A percentile compares a stretch with the other conserved stretches of the same genome.
phyloP scores from a whole-genome alignment of 148 eudicot species.

The Rhododendron simsii region DNA sequence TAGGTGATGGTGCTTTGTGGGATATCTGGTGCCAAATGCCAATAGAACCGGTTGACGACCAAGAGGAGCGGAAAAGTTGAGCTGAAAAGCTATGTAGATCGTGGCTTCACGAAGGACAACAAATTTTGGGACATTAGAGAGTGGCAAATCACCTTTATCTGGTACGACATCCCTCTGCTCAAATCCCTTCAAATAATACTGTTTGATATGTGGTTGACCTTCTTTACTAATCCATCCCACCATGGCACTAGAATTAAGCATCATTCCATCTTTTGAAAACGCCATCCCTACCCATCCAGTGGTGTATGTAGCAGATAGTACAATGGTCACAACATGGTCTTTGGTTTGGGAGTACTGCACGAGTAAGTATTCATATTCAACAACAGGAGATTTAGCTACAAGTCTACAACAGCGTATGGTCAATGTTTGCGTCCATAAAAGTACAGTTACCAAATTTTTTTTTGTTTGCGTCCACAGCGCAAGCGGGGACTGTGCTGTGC shows the following conservation, averaged over 20 bases:
- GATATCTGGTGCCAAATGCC: constrained; percentile 65
- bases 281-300: constrained; percentile 96
- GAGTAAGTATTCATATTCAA: not conserved
- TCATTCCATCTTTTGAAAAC: constrained; percentile 83
- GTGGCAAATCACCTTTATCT: constrained; percentile 71
- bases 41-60: constrained; percentile 61
- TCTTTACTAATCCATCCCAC: constrained; percentile 80
- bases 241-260: constrained; percentile 85
- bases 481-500: too few species aligned
- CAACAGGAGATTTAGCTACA: not conserved
- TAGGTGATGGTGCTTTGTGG: constrained; percentile 59
- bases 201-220: constrained; percentile 66
- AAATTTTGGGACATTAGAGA: constrained; percentile 60
- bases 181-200: constrained; percentile 57
- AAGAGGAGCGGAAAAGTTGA: constrained; percentile 43
- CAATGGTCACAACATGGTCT: constrained; percentile 61
- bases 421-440: not conserved
- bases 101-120: constrained; percentile 63
- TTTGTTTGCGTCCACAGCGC: too few species aligned
- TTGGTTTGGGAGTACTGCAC: constrained; percentile 76
- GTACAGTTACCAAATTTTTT: too few species aligned
- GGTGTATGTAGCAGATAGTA: constrained; percentile 77
- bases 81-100: constrained; percentile 80
- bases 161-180: constrained; percentile 47
- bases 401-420: not conserved